These are phyloP conservation scores for Skeletonema potamos DNA, from an alignment of 108 stramenopile species.

Conservation along the genomic window DNA sequence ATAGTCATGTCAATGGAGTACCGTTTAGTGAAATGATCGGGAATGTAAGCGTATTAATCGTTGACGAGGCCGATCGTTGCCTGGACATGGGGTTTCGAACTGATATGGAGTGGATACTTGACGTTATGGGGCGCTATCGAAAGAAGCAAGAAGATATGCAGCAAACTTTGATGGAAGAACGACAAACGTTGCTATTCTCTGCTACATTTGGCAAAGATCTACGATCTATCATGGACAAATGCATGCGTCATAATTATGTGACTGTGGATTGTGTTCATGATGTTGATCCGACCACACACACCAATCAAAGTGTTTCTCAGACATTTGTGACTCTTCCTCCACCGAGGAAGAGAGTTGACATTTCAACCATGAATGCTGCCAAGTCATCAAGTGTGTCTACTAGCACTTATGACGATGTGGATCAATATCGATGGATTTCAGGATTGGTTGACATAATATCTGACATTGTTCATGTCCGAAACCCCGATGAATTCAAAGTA, in stretches of 20 bases:
- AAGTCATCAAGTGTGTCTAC: slow-evolving; percentile 87
- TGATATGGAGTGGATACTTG: slow-evolving; percentile 76
- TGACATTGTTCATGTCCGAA: slow-evolving; percentile 60
- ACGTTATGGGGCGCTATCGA: slow-evolving; percentile 9
- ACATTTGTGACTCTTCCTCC: slow-evolving; percentile 38
- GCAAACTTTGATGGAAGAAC: background rate
- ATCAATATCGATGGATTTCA: slow-evolving; percentile 25
- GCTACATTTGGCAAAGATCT: slow-evolving; percentile 71
- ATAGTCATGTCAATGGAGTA: slow-evolving; percentile 31
- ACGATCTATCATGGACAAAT: slow-evolving; percentile 53
- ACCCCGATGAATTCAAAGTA: slow-evolving; percentile 75
- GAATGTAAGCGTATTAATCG: slow-evolving; percentile 47
- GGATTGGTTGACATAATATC: slow-evolving; percentile 43
- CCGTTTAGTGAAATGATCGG: slow-evolving; percentile 37
- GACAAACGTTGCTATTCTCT: slow-evolving; percentile 83
- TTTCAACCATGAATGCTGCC: slow-evolving; percentile 89
- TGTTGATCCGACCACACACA: slow-evolving; percentile 40
- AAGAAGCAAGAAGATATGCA: slow-evolving; percentile 1
- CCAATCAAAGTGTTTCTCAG: slow-evolving; percentile 38
- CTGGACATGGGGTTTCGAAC: slow-evolving; percentile 88
- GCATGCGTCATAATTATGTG: slow-evolving; percentile 45
- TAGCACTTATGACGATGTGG: slow-evolving; percentile 19
- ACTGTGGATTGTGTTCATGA: slow-evolving; percentile 51
- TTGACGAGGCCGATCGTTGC: slow-evolving; percentile 90
- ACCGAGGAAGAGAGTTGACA: slow-evolving; percentile 9